Evolutionary conservation across 1,139 yeast species (phyloP).

Genomic region (Scheffersomyces stambukii): DNA sequence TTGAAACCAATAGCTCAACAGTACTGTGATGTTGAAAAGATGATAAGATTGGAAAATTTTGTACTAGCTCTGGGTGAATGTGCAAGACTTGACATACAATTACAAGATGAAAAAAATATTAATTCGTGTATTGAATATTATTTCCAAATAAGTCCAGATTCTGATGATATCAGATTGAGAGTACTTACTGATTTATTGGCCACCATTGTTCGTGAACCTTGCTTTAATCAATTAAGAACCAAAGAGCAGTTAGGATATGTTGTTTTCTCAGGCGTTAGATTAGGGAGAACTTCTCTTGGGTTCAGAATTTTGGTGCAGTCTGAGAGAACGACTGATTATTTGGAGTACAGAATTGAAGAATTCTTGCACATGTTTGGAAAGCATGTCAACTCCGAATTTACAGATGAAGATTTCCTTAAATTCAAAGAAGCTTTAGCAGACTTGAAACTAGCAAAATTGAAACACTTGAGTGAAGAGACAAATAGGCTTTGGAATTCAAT

Average conservation of each 20-base stretch:
- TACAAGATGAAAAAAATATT: conserved; percentile 67
- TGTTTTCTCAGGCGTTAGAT: conserved; percentile 73
- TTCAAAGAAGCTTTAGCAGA: conserved; percentile 67
- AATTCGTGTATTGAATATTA: conserved; percentile 84
- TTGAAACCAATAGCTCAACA: conserved; percentile 33
- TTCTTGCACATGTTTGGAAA: conserved; percentile 47
- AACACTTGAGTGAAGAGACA: conserved; percentile 76
- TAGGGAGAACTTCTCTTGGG: conserved; percentile 72
- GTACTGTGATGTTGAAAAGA: conserved; percentile 19
- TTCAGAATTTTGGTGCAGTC: conserved; percentile 81
- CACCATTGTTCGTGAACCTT: conserved; percentile 78
- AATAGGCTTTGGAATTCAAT: conserved; percentile 63
- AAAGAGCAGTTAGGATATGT: conserved; percentile 85
- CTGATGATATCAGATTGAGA: conserved; percentile 23
- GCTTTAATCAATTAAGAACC: conserved; percentile 84
- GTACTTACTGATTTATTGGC: conserved; percentile 63
- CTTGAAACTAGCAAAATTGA: conserved; percentile 65
- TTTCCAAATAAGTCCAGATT: conserved; percentile 58
- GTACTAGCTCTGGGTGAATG: conserved; percentile 41
- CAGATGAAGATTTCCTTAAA: conserved; percentile 60
- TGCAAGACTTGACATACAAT: conserved; percentile 46
- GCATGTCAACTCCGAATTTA: conserved; percentile 34
- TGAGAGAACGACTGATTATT: conserved; percentile 69
- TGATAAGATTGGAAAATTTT: conserved; percentile 25
- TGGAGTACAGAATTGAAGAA: conserved; percentile 72